Evolutionary conservation across 805 yeast species (phyloP), one percentile per base, ranked within the genome.

Genomic region (Ogataea paradorogensis): DNA sequence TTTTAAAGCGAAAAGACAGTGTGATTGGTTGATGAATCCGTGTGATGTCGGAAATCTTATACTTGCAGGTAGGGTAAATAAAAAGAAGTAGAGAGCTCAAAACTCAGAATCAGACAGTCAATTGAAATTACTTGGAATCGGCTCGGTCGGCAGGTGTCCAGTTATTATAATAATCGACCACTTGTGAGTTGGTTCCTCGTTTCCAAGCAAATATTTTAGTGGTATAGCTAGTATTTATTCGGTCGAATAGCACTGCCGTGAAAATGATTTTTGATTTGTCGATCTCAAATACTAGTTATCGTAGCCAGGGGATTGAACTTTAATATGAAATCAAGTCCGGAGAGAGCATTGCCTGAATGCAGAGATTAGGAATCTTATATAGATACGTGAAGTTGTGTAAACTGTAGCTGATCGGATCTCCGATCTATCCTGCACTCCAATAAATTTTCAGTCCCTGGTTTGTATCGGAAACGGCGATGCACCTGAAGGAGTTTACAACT

Each of bases 1-100:
- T 39, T 39, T 39, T 33, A 33, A 22, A 26, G 38, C 38, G 27
- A 35, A 30, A 38, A 18, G 27, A 9, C 23, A 9, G 38, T 27
- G 37, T 46, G 50, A 46, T 46, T 46, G 50, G 50, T 38, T 35
- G 45, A 31, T 16, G 27, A 39, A 28, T 33, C 38, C 42, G 38
- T 23, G 33, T 26, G 9, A n/a, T 28, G 24, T 28, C 42, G 42
- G 42, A 39, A 39, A 39, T 33, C 30, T 18, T 13, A 25, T 11
- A 7, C 11, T 34, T 9, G 14, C 5, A 27, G 29, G 36, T 21
- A 15, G 42, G 42, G 42, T 38, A 38, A 38, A 30, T 26, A 10
- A 23, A 16, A 18, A 11, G 10, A 10, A 7, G 16, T 7, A 33
- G 15, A 2, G 22, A 9, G 18, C 21, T 13, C 27, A 13, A 11